Evolutionary conservation across 2,329 filamentous ascomycete genomes (phyloP).

Genomic region (Aureobasidium lini): DNA sequence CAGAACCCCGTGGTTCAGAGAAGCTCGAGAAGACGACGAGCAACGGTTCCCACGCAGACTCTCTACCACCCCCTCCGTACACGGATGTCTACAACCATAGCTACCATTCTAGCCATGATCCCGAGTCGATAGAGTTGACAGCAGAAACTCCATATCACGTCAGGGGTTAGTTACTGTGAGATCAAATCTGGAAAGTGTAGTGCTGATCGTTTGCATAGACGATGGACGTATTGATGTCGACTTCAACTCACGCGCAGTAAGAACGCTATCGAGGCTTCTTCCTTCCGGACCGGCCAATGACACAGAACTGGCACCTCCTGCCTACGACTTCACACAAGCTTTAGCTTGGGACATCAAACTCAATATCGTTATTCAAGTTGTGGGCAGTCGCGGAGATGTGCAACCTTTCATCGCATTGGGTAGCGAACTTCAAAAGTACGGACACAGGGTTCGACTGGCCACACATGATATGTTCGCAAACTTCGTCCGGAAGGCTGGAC

Average conservation of each 20-base stretch:
- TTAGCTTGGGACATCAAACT: slow-evolving; percentile 18
- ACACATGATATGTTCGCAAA: slow-evolving; percentile 43
- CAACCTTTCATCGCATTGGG: slow-evolving; percentile 45
- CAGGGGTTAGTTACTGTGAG: not conserved
- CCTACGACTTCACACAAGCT: not conserved
- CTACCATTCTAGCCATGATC: not conserved
- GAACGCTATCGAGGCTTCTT: slow-evolving; percentile 59
- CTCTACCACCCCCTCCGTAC: not conserved
- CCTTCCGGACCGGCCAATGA: slow-evolving; percentile 55
- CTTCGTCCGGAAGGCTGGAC: slow-evolving; percentile 42
- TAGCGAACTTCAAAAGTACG: slow-evolving; percentile 42
- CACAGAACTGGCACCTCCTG: slow-evolving; percentile 39
- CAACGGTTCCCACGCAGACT: not conserved
- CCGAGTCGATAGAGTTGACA: not conserved
- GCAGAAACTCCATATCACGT: not conserved
- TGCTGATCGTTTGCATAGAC: slow-evolving; percentile 30
- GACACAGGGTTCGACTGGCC: slow-evolving; percentile 41
- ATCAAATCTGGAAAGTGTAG: not conserved
- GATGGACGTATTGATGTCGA: slow-evolving; percentile 75
- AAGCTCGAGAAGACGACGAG: too few species aligned
- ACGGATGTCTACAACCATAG: not conserved
- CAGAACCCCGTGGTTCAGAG: too few species aligned
- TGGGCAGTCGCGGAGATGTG: slow-evolving; percentile 43
- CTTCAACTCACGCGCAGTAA: slow-evolving; percentile 59
- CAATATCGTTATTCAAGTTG: slow-evolving; percentile 44